A percentile compares a stretch with the other conserved stretches of the same genome.
These are phyloP conservation scores for Pelargonium nanum DNA, from an alignment of 345 rosid species.

Conservation along the genomic window DNA sequence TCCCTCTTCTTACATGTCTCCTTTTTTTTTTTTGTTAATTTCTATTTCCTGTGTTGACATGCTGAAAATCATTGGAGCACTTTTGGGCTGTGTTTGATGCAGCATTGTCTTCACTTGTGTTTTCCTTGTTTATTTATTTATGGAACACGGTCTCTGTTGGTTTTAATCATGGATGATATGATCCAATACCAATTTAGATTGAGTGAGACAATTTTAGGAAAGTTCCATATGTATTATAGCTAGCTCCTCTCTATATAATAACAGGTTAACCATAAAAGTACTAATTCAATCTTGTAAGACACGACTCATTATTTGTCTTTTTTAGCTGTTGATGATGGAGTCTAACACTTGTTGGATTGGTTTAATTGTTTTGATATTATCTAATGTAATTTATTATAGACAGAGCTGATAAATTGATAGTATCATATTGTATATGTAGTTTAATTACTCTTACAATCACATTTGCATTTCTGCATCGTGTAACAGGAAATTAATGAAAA, in stretches of 20 bases:
- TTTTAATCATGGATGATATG: background rate
- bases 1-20: background rate
- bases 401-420: background rate
- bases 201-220: background rate
- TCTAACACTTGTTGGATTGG: no score
- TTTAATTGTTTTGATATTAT: no score
- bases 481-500: conserved; percentile 40
- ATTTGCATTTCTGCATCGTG: conserved; percentile 1
- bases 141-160: background rate
- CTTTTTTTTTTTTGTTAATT: no score
- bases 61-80: background rate
- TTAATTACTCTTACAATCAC: background rate
- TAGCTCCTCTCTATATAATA: background rate
- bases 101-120: background rate
- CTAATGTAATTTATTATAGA: background rate
- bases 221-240: background rate
- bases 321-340: no score
- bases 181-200: background rate
- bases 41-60: background rate
- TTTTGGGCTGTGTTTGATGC: background rate
- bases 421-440: background rate
- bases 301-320: background rate
- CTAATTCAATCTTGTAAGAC: background rate
- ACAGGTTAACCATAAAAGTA: background rate
- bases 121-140: background rate